Evolutionary conservation across 2,329 filamentous ascomycete species (phyloP).

Genomic region (Xylariaceae sp.): DNA sequence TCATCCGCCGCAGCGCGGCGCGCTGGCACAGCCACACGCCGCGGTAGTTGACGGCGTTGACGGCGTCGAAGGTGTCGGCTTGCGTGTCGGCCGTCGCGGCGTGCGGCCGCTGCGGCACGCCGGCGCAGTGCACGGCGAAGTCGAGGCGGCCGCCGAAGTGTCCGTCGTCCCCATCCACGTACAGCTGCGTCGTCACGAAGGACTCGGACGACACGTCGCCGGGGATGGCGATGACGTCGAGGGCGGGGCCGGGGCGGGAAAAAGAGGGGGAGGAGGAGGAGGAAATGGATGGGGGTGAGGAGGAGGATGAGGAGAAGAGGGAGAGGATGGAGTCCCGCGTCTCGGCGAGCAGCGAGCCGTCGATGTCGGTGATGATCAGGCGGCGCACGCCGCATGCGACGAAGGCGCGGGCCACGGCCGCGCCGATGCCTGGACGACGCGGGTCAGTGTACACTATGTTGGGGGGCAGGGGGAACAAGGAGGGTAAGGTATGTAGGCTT

Average conservation of each 20-base stretch:
- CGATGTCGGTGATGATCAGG: constrained; percentile 49
- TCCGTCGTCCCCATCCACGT: constrained; percentile 2
- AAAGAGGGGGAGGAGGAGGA: too few species aligned
- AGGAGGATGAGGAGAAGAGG: too few species aligned
- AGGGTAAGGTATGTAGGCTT: too few species aligned
- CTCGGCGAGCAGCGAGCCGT: constrained; percentile 28
- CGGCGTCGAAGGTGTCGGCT: constrained; percentile 39
- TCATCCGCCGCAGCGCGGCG: constrained; percentile 36
- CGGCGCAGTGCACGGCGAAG: constrained; percentile 50
- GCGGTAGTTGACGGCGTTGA: constrained; percentile 49
- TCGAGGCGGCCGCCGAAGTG: constrained; percentile 42
- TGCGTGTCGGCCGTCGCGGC: constrained; percentile 40
- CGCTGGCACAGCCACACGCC: constrained; percentile 41
- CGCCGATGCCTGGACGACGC: constrained; percentile 51
- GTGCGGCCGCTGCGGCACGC: too few species aligned
- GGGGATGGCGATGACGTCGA: constrained; percentile 24
- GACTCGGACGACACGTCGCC: constrained; percentile 41
- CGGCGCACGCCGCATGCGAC: constrained; percentile 39
- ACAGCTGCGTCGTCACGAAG: constrained; percentile 30
- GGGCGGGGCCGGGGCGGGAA: too few species aligned
- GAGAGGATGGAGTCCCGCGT: constrained; percentile 26
- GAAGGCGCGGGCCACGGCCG: constrained; percentile 43
- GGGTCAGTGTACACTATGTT: too few species aligned
- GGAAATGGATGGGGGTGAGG: too few species aligned
- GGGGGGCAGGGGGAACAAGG: too few species aligned